Evolutionary conservation across 306 rosid species (phyloP), one percentile per base, ranked within the genome.

Genomic region (Prunus mongolica): DNA sequence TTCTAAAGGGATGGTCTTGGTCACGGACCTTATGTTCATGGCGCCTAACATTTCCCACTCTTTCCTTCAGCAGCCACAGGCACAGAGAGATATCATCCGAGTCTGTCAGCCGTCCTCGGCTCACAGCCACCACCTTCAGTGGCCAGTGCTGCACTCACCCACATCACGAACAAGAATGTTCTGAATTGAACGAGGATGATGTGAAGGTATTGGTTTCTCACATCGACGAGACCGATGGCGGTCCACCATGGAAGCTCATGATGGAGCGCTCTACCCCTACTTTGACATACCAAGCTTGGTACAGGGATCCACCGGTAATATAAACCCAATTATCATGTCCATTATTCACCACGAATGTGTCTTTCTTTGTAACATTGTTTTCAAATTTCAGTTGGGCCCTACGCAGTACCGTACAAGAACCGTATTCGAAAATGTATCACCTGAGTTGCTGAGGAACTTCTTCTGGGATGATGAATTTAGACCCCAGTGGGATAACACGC

Each of bases 381-480:
- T 38, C 6, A 72, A 20, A 73, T 58, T 46, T 45, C 57, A 73
- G 77, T 5, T 4, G 27, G 77, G 69, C 0, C 77, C 58, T 3
- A n/a, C 58, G 10, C 60, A 46, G 69, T 73, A 61, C 58, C 77
- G 77, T 6, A 61, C 77, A 16, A 73, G 60, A 73, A 73, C 60
- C 18, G 69, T 73, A 12, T 61, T 61, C 1, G 49, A 46, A 61
- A 74, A 74, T 30, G 49, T 12, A 3, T 27, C 32, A 2, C 49
- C 69, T 1, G 69, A 61, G 60, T 27, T 73, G 12, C 22, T 61
- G 58, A 61, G 46, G 46, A 69, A 46, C 67, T 73, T 73, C 32
- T 73, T 73, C 45, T 73, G 67, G 76, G 76, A 73, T 58, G 76
- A 73, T 58, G 67, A 73, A 25, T 73, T 73, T 18, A 73, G 76